Conservation (phyloP, 139 green algal genomes). For the Coccomyxa sp. region DNA sequence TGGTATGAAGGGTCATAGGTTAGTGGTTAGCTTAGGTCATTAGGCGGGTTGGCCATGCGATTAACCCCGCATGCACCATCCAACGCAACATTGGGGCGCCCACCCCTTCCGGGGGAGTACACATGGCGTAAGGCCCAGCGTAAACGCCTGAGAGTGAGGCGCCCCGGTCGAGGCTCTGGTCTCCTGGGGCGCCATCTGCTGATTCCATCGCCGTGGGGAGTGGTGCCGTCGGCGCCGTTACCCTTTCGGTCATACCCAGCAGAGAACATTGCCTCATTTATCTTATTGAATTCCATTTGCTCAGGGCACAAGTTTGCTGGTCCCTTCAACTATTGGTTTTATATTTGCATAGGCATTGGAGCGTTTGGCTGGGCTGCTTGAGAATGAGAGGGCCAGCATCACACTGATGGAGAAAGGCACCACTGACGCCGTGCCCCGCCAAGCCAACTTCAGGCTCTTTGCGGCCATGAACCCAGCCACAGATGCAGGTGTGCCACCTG, state of each 20-base stretch:
- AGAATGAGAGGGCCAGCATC: conserved; percentile 54
- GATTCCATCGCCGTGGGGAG: conserved; percentile 55
- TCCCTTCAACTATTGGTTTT: not conserved
- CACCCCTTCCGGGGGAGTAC: conserved; percentile 1
- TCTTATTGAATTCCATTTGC: no score
- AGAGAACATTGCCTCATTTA: conserved; percentile 26
- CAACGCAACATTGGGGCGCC: conserved; percentile 2
- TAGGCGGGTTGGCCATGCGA: conserved; percentile 1
- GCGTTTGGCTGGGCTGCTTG: conserved; percentile 82
- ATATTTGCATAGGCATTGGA: conserved; percentile 60
- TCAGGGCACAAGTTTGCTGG: no score
- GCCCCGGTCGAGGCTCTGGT: conserved; percentile 16
- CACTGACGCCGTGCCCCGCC: conserved; percentile 51
- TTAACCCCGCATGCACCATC: conserved; percentile 11
- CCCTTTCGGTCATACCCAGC: conserved; percentile 52
- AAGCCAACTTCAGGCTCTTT: conserved; percentile 91
- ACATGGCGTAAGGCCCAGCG: conserved; percentile 25
- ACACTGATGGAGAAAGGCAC: conserved; percentile 85
- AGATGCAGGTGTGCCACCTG: conserved; percentile 39
- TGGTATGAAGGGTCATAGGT: no score
- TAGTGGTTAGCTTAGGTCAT: not conserved
- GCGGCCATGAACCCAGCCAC: conserved; percentile 98
- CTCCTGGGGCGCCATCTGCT: conserved; percentile 26
- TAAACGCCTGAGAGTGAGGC: conserved; percentile 22
- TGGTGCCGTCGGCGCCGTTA: conserved; percentile 45